A percentile compares a stretch with the other conserved stretches of the same genome.
Conservation (phyloP, 1,284 basidiomycete species). For the Exobasidium rhododendri region DNA sequence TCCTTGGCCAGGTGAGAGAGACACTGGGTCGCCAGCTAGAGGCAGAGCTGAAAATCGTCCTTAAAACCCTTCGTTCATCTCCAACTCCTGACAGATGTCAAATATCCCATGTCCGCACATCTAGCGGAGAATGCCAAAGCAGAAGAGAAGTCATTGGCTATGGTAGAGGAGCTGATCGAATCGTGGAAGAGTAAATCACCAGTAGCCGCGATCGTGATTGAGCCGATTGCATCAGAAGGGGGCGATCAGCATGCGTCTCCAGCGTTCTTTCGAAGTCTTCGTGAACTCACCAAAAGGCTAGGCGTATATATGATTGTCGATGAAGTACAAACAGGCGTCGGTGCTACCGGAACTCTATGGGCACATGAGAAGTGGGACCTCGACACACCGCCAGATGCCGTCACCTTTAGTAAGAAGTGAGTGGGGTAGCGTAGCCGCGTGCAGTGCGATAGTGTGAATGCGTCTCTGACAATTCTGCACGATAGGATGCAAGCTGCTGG, state of each 20-base stretch:
- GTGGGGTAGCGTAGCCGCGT: too few species aligned
- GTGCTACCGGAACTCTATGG: conserved; percentile 62
- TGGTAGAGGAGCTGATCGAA: conserved; percentile 56
- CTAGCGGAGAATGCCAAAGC: conserved; percentile 58
- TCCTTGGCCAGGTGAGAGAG: conserved; percentile 57
- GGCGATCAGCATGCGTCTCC: conserved; percentile 62
- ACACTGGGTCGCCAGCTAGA: too few species aligned
- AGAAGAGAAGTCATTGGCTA: conserved; percentile 52
- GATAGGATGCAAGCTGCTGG: conserved; percentile 56
- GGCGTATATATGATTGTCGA: conserved; percentile 61
- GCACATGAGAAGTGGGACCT: conserved; percentile 62
- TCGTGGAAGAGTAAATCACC: conserved; percentile 55
- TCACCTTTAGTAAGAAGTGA: conserved; percentile 58
- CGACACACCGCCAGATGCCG: conserved; percentile 59
- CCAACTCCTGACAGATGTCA: conserved; percentile 39
- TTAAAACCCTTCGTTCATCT: too few species aligned
- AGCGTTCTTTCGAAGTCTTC: conserved; percentile 59
- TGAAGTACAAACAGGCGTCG: conserved; percentile 61
- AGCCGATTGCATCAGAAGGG: conserved; percentile 62
- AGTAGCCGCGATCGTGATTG: conserved; percentile 62
- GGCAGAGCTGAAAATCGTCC: too few species aligned
- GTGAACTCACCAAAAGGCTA: conserved; percentile 56
- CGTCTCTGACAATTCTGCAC: too few species aligned
- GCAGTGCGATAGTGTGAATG: too few species aligned
- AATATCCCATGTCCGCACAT: conserved; percentile 60